Evolutionary conservation across 176 grass and related monocot genomes (phyloP).

Genomic region (Carex myosuroides): DNA sequence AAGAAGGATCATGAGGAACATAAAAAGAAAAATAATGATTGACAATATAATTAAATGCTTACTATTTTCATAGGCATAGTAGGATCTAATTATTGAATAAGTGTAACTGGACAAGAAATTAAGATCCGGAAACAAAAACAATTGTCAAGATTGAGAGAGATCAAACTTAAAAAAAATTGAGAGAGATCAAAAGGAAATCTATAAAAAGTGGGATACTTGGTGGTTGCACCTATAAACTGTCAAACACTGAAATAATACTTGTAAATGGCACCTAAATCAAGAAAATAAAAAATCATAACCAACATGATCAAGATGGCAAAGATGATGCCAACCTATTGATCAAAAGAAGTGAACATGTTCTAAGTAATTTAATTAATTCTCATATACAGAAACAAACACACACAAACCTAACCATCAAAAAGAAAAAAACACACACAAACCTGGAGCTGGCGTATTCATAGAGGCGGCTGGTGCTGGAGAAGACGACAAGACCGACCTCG

Average conservation of each 20-base stretch:
- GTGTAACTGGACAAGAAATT: neutral
- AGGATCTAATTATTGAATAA: neutral
- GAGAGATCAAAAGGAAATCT: neutral
- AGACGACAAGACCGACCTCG: slow-evolving; percentile 82
- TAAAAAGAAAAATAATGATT: neutral
- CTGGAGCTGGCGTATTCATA: slow-evolving; percentile 79
- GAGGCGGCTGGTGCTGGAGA: slow-evolving; percentile 85
- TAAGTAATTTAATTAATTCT: neutral
- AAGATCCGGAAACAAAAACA: neutral
- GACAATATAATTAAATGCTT: neutral
- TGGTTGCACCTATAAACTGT: neutral
- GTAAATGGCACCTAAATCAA: neutral
- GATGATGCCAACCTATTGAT: neutral
- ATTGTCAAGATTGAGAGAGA: neutral
- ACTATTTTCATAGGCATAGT: neutral
- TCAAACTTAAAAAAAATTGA: neutral
- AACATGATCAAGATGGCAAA: neutral
- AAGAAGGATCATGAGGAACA: neutral
- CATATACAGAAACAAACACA: neutral
- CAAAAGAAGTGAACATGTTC: neutral
- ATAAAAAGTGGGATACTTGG: neutral
- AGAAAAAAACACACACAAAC: slow-evolving; percentile 7
- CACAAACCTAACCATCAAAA: slow-evolving; percentile 33
- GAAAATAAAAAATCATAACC: neutral
- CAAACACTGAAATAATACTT: neutral